Conservation (phyloP, 371 early-diverging fungal genomes). For the Parasitella parasitica region DNA sequence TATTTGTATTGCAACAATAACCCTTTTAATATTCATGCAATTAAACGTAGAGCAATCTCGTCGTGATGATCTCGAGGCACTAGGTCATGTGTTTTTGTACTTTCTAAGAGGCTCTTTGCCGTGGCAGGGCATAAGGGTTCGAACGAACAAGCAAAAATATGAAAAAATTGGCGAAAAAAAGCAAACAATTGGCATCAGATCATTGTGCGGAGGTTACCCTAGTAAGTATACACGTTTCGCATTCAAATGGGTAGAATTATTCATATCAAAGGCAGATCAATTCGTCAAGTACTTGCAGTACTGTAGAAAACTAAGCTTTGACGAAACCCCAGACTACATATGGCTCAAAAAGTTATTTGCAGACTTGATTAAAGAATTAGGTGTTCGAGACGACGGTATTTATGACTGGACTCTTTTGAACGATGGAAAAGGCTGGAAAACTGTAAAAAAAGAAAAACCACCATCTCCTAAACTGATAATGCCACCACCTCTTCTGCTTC, state of each 20-base stretch:
- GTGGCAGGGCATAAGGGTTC: slow-evolving; percentile 92
- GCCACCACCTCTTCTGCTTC: background rate
- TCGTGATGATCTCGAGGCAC: slow-evolving; percentile 91
- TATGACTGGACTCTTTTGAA: slow-evolving; percentile 87
- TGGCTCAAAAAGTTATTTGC: slow-evolving; percentile 77
- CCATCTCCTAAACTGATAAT: background rate
- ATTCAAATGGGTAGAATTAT: background rate
- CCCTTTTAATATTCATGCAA: background rate
- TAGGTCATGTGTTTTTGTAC: slow-evolving; percentile 94
- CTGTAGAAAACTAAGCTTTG: slow-evolving; percentile 67
- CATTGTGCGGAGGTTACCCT: slow-evolving; percentile 76
- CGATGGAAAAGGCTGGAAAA: slow-evolving; percentile 53
- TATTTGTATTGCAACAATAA: background rate
- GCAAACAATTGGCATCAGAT: slow-evolving; percentile 65
- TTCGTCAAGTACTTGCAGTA: slow-evolving; percentile 86
- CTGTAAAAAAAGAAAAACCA: background rate
- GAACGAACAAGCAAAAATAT: slow-evolving; percentile 89
- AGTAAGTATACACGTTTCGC: slow-evolving; percentile 18
- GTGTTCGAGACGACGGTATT: slow-evolving; percentile 81
- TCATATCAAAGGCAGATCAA: too few relatives aligned
- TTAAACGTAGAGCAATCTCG: slow-evolving; percentile 76
- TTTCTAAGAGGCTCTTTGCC: slow-evolving; percentile 89
- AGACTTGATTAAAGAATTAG: slow-evolving; percentile 65
- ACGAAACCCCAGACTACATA: slow-evolving; percentile 60
- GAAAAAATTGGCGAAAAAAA: slow-evolving; percentile 92